Conservation (phyloP, 2,329 filamentous ascomycete genomes). For the Phialophora chinensis region DNA sequence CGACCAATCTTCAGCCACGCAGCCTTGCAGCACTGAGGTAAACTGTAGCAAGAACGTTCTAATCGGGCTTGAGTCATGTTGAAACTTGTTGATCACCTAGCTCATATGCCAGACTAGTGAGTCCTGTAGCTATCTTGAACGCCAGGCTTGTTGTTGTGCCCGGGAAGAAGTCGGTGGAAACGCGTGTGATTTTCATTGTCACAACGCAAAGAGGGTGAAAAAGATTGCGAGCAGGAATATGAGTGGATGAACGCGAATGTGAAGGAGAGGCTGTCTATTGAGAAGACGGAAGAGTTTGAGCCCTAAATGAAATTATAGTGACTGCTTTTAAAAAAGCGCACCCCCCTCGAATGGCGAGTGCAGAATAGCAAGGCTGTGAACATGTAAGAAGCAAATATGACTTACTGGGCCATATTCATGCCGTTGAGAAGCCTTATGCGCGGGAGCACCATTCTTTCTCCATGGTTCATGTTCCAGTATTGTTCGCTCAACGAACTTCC, state of each 20-base stretch:
- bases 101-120: neutral
- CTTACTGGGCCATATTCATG: neutral
- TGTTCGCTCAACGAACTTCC: neutral
- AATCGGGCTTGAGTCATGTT: neutral
- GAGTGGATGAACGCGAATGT: neutral
- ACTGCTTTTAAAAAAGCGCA: neutral
- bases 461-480: neutral
- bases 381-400: neutral
- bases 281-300: constrained; percentile 2
- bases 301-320: neutral
- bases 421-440: neutral
- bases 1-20: neutral
- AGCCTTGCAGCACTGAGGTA: neutral
- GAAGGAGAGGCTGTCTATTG: neutral
- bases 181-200: neutral
- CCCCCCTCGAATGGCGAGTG: neutral
- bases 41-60: neutral
- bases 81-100: neutral
- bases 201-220: neutral
- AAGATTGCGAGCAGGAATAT: neutral
- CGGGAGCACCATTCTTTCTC: neutral
- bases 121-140: neutral
- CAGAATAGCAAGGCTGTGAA: neutral
- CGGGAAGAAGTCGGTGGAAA: neutral
- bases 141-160: neutral